phyloP scores from a whole-genome alignment of 2,329 filamentous ascomycete species.

The Stylonectria norvegica region DNA sequence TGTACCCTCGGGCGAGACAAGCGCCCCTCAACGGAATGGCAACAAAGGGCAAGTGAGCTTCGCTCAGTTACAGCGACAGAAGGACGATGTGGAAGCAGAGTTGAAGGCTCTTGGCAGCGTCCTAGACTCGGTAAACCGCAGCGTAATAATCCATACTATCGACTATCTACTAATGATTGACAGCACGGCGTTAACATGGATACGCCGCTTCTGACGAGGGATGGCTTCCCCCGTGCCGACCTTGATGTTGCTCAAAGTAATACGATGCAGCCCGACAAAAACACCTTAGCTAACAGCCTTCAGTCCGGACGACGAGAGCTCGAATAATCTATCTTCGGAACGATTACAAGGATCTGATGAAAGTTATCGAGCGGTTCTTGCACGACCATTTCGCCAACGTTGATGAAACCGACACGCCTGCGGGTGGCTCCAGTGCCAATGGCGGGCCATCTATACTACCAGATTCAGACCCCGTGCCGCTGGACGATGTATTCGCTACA shows the following conservation, averaged over 20 bases:
- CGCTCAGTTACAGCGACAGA: conserved; percentile 76
- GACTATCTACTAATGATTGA: conserved; percentile 17
- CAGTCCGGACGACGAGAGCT: conserved; percentile 88
- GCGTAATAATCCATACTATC: background rate
- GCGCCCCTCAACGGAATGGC: conserved; percentile 58
- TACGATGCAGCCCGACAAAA: too few relatives aligned
- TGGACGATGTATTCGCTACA: conserved; percentile 66
- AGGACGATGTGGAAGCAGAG: conserved; percentile 81
- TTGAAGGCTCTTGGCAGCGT: conserved; percentile 80
- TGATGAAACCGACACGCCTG: conserved; percentile 46
- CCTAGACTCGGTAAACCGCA: conserved; percentile 68
- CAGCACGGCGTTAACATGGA: conserved; percentile 94
- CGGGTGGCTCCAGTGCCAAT: conserved; percentile 15
- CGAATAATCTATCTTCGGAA: conserved; percentile 87
- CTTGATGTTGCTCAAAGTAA: conserved; percentile 90
- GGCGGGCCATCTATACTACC: conserved; percentile 29
- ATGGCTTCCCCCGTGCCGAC: conserved; percentile 90
- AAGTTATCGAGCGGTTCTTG: conserved; percentile 75
- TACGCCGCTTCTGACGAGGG: conserved; percentile 78
- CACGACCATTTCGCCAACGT: conserved; percentile 84
- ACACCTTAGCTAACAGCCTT: conserved; percentile 14
- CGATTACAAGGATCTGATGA: conserved; percentile 90
- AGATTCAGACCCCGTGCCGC: conserved; percentile 26
- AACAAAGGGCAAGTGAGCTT: conserved; percentile 64
- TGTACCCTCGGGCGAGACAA: conserved; percentile 70